Evolutionary conservation across 75 land plant species (phyloP).

Genomic region (Cryptomeria japonica): DNA sequence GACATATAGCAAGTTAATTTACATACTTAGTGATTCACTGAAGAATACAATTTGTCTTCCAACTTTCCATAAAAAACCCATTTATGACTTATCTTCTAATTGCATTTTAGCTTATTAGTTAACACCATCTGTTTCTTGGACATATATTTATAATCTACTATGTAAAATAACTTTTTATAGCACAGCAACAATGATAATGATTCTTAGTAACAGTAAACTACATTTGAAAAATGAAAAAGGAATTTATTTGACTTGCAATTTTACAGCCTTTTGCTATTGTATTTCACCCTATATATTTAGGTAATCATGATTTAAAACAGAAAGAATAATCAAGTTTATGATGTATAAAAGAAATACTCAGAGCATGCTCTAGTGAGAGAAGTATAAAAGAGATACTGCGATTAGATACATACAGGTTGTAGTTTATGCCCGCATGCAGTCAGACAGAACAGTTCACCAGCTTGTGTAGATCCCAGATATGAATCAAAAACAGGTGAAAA

Average conservation of each 20-base stretch:
- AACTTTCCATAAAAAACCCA: too few relatives aligned
- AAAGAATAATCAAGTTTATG: background rate
- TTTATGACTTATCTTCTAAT: background rate
- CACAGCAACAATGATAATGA: background rate
- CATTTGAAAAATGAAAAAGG: background rate
- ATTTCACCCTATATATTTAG: background rate
- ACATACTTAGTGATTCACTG: background rate
- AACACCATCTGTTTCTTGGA: background rate
- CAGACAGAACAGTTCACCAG: conserved; percentile 46
- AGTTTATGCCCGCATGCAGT: conserved; percentile 27
- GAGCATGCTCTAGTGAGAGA: background rate
- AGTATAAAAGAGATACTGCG: background rate
- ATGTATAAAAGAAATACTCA: too few relatives aligned
- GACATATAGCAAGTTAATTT: background rate
- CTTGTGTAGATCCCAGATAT: conserved; percentile 42
- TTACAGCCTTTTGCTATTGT: background rate
- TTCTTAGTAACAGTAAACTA: background rate
- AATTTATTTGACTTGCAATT: background rate
- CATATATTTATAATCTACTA: background rate
- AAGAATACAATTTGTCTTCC: background rate
- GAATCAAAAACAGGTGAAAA: conserved; percentile 18
- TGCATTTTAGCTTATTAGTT: background rate
- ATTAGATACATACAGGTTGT: conserved; percentile 29
- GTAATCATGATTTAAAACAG: background rate
- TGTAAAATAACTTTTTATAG: background rate